Base-by-base conservation (phyloP, 2,329 filamentous ascomycete species). In the Talaromyces sp. region DNA sequence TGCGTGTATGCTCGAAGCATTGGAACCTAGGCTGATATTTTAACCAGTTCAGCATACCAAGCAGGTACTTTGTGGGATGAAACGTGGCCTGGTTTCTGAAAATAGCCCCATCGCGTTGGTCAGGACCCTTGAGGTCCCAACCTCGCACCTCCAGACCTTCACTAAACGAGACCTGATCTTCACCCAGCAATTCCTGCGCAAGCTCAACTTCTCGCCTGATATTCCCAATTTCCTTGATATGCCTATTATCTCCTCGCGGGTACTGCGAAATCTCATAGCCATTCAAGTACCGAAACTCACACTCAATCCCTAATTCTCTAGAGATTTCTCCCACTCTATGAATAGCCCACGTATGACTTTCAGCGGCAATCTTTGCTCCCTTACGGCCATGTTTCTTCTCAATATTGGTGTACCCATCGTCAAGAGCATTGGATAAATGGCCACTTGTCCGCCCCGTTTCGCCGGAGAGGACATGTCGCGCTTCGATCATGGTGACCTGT, bases 371-470 rank as follows among this genome's bases (percentile, higher is more conserved):
- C 11, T 58, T 36, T 5, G 53, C 53, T 2, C 31, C 53, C 1
- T 22, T 17, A 22, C 29, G 53, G 13, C 31, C 53, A 58, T 58
- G 53, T 3, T 38, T 34, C 11, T 38, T 34, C 19, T 58, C n/a
- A 13, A 58, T 36, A 3, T 58, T 34, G 3, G 17, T 38, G 31
- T 58, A 58, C 4, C 31, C 53, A 25, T 58, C 53, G 4, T 58
- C 53, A 36, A 58, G 53, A 3, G 34, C 53, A 36, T 58, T 58
- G 1, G 53, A 38, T n/a, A 58, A 38, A 58, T 58, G 53, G 5
- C 31, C 53, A 58, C 53, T 38, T 15, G 53, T 58, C 15, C 53
- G 31, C n/a, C 53, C 53, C n/a, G 53, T 36, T 10, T 58, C 53
- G 15, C 53, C 53, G 5, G 53, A 58, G 19, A 58, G 31, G 29